A percentile compares a stretch with the other conserved stretches of the same genome.
Evolutionary conservation across 164 flowering plant genomes (phyloP).

Genomic region (Amborella trichopoda): DNA sequence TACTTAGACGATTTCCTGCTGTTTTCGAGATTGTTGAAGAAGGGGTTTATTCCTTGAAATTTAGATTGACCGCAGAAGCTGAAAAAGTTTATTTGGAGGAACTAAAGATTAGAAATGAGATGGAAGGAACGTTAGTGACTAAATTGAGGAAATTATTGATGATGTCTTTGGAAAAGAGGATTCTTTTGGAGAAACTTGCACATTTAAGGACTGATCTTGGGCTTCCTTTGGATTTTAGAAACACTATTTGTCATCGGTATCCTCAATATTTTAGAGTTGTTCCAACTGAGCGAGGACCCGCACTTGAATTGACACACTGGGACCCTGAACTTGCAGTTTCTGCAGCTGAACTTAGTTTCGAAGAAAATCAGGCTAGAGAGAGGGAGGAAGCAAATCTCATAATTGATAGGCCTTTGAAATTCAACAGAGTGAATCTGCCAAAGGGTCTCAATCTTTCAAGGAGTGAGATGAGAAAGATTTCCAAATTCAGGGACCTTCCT

Average conservation of each 20-base stretch:
- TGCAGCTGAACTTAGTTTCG: conserved; percentile 68
- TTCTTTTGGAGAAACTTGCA: conserved; percentile 71
- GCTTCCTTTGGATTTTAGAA: conserved; percentile 67
- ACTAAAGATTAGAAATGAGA: conserved; percentile 58
- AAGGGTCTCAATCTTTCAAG: conserved; percentile 77
- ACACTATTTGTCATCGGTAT: conserved; percentile 65
- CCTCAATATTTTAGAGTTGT: conserved; percentile 85
- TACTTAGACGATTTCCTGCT: conserved; percentile 71
- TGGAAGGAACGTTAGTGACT: conserved; percentile 57
- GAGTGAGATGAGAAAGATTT: conserved; percentile 65
- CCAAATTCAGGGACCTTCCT: conserved; percentile 62
- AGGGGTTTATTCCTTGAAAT: conserved; percentile 60
- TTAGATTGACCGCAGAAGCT: conserved; percentile 75
- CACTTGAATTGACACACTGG: conserved; percentile 82
- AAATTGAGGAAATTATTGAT: conserved; percentile 86
- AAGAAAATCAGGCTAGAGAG: conserved; percentile 48
- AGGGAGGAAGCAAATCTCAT: conserved; percentile 59
- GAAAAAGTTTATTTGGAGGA: conserved; percentile 81
- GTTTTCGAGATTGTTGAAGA: conserved; percentile 88
- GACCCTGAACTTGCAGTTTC: conserved; percentile 89
- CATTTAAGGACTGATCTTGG: conserved; percentile 82
- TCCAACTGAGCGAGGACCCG: conserved; percentile 61
- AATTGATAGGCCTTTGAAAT: conserved; percentile 72
- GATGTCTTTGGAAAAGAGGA: conserved; percentile 86
- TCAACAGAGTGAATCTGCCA: conserved; percentile 71